Evolutionary conservation across 768 basidiomycete genomes (phyloP).

Genomic region (Macrolepiota dolichaula): DNA sequence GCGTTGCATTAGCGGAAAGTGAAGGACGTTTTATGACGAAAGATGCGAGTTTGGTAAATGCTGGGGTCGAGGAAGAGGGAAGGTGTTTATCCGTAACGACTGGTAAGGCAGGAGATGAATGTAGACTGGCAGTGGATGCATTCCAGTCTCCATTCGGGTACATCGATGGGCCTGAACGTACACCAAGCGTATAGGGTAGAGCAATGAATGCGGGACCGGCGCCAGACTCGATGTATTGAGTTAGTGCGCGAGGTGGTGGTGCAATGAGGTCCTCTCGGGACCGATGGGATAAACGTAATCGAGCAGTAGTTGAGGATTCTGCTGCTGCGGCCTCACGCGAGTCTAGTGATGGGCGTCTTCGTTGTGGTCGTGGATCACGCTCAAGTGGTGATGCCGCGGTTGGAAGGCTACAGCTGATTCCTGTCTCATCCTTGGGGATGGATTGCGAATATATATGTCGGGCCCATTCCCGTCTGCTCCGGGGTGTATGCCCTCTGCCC

Average conservation of each 20-base stretch:
- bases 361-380: conserved; percentile 12
- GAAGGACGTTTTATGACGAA: conserved; percentile 30
- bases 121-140: conserved; percentile 22
- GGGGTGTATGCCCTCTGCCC: background rate
- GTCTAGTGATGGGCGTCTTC: conserved; percentile 45
- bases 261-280: conserved; percentile 55
- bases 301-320: conserved; percentile 24
- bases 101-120: conserved; percentile 25
- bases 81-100: conserved; percentile 31
- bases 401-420: conserved; percentile 22
- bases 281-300: conserved; percentile 50
- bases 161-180: conserved; percentile 37
- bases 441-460: conserved; percentile 7
- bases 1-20: conserved; percentile 28
- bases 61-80: conserved; percentile 45
- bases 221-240: conserved; percentile 64
- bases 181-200: conserved; percentile 70
- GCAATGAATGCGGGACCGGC: conserved; percentile 47
- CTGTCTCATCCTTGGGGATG: conserved; percentile 9
- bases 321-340: conserved; percentile 21
- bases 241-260: conserved; percentile 71
- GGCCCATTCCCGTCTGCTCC: background rate
- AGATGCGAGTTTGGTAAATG: conserved; percentile 60
- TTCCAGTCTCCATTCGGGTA: conserved; percentile 19
- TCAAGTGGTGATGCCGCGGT: conserved; percentile 12